Evolutionary conservation across 495 filamentous ascomycete species (phyloP), one percentile per base, ranked within the genome.

Genomic region (Aspergillus bertholletiae): DNA sequence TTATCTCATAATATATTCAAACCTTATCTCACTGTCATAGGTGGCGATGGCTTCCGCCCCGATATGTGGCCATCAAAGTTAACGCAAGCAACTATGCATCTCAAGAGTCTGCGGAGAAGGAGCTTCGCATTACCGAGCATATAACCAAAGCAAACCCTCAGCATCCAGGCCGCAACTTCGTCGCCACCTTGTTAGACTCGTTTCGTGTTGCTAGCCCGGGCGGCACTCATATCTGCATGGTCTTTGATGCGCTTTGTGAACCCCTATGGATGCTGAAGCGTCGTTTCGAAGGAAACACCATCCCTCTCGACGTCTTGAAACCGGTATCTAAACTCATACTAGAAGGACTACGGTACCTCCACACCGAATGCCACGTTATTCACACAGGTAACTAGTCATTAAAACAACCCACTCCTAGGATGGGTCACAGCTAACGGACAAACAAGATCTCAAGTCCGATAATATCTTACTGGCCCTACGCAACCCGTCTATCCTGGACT

Each of bases 351-450:
- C 63, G 68, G 37, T 75, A 73, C 58, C 62, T 77, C 8, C 70
- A 77, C 54, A 63, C 56, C 9, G 58, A 73, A 52, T 73, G 68
- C 44, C 65, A 66, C 41, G 46, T 73, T 45, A 67, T 74, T 45
- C 71, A 74, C 49, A 69, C 71, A 53, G 72, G 71, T 74, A 43
- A n/a, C n/a, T n/a, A n/a, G n/a, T n/a, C n/a, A n/a, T n/a, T n/a
- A n/a, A n/a, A n/a, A n/a, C n/a, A n/a, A n/a, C n/a, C n/a, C n/a
- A n/a, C n/a, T n/a, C n/a, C n/a, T n/a, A n/a, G n/a, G n/a, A n/a
- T n/a, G n/a, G n/a, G n/a, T n/a, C n/a, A n/a, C n/a, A n/a, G n/a
- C n/a, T n/a, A 40, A 54, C 35, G 22, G 37, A 53, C 5, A 51
- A 51, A 60, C 45, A 53, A 76, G 73, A 75, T 60, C 59, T 76